Percentiles rank a stretch among this genome's conserved stretches.
These are phyloP conservation scores for Magnolia sinica DNA, from an alignment of 164 flowering plant genomes.

Conservation along the genomic window DNA sequence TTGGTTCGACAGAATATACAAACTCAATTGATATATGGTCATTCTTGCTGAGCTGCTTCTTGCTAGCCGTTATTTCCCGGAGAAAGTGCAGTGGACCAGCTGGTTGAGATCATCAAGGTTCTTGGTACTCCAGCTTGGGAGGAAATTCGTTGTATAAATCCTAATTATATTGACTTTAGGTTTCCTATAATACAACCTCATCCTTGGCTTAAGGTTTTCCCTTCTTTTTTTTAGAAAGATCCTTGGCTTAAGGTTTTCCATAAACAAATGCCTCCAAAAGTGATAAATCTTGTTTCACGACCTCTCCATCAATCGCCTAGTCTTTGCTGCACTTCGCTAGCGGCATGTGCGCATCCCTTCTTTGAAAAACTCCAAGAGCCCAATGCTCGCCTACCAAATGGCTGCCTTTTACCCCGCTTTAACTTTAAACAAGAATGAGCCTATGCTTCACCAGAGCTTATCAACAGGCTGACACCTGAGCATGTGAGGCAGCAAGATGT, in stretches of 20 bases:
- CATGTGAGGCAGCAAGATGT: too few relatives aligned
- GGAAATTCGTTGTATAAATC: constrained; percentile 97
- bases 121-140: constrained; percentile 98
- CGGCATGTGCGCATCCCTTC: constrained; percentile 91
- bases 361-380: constrained; percentile 91
- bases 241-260: constrained; percentile 53
- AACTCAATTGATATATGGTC: constrained; percentile 97
- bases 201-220: constrained; percentile 57
- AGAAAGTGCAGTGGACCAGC: constrained; percentile 93
- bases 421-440: constrained; percentile 70
- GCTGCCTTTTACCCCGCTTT: constrained; percentile 82
- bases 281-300: constrained; percentile 89
- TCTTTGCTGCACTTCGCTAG: constrained; percentile 97
- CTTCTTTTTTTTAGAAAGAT: too few relatives aligned
- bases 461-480: too few relatives aligned
- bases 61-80: constrained; percentile 96
- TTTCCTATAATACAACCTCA: constrained; percentile 95
- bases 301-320: constrained; percentile 93
- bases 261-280: constrained; percentile 94
- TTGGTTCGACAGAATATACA: constrained; percentile 94
- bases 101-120: constrained; percentile 96
- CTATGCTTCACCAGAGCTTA: too few relatives aligned
- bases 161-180: constrained; percentile 83
- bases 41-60: constrained; percentile 86
- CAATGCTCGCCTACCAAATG: constrained; percentile 86